Percentiles rank a stretch among this genome's conserved stretches.
Conservation (phyloP, 345 rosid species). For the Firmiana major region DNA sequence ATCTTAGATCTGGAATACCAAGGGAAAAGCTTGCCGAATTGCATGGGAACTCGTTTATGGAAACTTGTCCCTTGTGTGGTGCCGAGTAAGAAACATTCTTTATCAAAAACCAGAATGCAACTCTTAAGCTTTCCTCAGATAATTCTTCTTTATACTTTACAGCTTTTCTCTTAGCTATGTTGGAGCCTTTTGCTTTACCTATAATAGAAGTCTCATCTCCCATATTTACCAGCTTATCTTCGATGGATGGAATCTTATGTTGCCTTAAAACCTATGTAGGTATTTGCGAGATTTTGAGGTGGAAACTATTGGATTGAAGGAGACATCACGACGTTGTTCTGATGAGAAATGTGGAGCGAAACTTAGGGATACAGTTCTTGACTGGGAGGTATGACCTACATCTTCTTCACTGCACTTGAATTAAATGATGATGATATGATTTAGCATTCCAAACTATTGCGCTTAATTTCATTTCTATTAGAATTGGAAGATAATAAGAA, state of each 20-base stretch:
- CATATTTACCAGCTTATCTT: not conserved
- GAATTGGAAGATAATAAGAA: not conserved
- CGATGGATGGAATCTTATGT: not conserved
- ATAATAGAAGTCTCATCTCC: not conserved
- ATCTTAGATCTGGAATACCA: conserved; percentile 97
- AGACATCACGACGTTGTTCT: conserved; percentile 80
- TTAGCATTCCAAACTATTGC: not conserved
- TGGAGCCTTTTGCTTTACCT: not conserved
- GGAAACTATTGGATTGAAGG: conserved; percentile 92
- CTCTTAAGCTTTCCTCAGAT: not conserved
- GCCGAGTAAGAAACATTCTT: conserved; percentile 56
- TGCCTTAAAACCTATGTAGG: conserved; percentile 39
- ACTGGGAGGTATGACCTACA: conserved; percentile 77
- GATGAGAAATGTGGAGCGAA: conserved; percentile 64
- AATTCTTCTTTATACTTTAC: not conserved
- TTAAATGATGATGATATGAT: not conserved
- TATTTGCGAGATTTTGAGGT: conserved; percentile 93
- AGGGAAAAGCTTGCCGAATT: conserved; percentile 93
- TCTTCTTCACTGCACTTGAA: not conserved
- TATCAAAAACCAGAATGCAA: not conserved
- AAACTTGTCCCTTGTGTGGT: conserved; percentile 76
- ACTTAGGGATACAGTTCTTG: conserved; percentile 93
- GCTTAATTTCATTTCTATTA: not conserved
- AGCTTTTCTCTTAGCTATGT: not conserved
- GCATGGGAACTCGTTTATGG: conserved; percentile 97